phyloP scores from a whole-genome alignment of 208 protist genomes.

The Crithidia brevicula region DNA sequence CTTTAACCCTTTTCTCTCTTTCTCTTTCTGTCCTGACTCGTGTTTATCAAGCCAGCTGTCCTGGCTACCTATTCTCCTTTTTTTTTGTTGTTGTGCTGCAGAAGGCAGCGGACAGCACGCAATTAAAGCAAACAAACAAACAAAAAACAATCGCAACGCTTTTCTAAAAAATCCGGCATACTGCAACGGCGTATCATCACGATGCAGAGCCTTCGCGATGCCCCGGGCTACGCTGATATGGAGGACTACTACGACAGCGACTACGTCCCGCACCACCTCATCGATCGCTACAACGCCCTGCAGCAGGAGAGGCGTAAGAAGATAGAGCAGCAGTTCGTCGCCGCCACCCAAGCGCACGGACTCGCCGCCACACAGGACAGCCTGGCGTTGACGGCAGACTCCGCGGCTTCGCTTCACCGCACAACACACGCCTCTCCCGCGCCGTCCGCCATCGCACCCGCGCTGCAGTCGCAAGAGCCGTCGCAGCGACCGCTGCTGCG shows the following conservation, averaged over 20 bases:
- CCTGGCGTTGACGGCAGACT: background rate
- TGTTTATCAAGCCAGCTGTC: conserved; percentile 11
- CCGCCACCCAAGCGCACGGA: conserved; percentile 1
- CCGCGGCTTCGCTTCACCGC: background rate
- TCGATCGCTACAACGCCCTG: conserved; percentile 37
- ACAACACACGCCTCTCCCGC: background rate
- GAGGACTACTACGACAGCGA: conserved; percentile 58
- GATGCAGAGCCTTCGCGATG: conserved; percentile 17
- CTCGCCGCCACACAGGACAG: conserved; percentile 1
- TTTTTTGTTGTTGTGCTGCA: background rate
- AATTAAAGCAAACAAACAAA: too few species aligned
- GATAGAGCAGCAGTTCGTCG: conserved; percentile 23
- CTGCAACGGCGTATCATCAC: too few species aligned
- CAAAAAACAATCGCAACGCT: too few species aligned
- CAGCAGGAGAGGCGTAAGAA: conserved; percentile 11
- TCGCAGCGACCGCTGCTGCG: background rate
- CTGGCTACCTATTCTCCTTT: background rate
- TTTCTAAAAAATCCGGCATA: too few species aligned
- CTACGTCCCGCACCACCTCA: conserved; percentile 41
- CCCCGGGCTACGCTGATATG: conserved; percentile 20
- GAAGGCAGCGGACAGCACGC: too few species aligned
- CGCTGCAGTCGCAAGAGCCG: background rate
- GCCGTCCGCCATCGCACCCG: too few species aligned
- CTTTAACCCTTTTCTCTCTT: background rate
- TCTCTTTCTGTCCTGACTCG: background rate